These are phyloP conservation scores for Protomyces inouyei DNA, from an alignment of 1,139 yeast species.

Conservation along the genomic window DNA sequence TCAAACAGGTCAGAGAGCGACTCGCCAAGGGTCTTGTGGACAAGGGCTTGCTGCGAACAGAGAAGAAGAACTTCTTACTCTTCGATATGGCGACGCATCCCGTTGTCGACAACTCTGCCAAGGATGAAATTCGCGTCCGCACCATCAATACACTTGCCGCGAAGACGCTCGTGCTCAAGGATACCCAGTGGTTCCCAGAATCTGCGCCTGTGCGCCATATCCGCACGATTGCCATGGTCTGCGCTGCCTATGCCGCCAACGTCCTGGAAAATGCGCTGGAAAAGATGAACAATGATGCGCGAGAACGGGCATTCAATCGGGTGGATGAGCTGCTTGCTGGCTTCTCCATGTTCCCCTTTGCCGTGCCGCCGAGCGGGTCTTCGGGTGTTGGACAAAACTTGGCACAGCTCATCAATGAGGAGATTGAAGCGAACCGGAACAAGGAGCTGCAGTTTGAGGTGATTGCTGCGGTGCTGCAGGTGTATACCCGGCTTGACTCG, in stretches of 20 bases:
- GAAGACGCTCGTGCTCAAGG: conserved; percentile 53
- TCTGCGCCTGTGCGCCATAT: conserved; percentile 64
- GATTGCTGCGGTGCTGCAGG: conserved; percentile 69
- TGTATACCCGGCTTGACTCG: conserved; percentile 49
- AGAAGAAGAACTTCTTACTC: conserved; percentile 84
- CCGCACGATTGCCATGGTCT: conserved; percentile 74
- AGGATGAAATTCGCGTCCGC: conserved; percentile 68
- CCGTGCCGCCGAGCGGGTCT: conserved; percentile 46
- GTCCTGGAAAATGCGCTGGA: conserved; percentile 87
- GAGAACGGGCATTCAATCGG: conserved; percentile 88
- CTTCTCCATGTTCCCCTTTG: conserved; percentile 84
- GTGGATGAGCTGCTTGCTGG: conserved; percentile 85
- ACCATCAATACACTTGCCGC: conserved; percentile 64
- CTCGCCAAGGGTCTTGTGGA: conserved; percentile 95
- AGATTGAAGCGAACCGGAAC: conserved; percentile 53
- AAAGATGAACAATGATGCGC: conserved; percentile 73
- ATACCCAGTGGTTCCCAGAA: conserved; percentile 57
- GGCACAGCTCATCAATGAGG: conserved; percentile 60
- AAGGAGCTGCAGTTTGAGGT: conserved; percentile 76
- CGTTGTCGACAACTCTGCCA: conserved; percentile 77
- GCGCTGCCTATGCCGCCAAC: conserved; percentile 92
- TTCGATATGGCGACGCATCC: conserved; percentile 99
- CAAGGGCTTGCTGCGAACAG: conserved; percentile 94
- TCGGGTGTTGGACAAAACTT: conserved; percentile 72
- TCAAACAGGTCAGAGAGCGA: conserved; percentile 94